Evolutionary conservation across 768 basidiomycete species (phyloP).

Genomic region (Tulasnella calospora): DNA sequence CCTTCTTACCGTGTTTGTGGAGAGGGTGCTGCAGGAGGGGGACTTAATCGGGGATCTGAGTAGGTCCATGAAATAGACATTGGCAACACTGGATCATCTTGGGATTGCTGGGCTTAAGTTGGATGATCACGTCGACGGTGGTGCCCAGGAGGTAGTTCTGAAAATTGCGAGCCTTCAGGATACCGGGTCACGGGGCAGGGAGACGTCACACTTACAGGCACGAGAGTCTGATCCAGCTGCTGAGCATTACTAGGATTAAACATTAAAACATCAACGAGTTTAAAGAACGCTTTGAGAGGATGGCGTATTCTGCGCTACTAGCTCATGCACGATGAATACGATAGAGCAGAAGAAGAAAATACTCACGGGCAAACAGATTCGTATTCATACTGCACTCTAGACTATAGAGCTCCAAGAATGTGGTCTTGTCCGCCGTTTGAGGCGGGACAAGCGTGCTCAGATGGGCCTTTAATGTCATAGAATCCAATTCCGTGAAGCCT

Average conservation of each 20-base stretch:
- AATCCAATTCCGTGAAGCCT: constrained; percentile 2
- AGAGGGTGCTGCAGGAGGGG: constrained; percentile 9
- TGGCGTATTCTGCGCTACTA: background rate
- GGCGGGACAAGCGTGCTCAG: background rate
- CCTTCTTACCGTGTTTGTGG: constrained; percentile 18
- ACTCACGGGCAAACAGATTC: constrained; percentile 11
- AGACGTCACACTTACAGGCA: background rate
- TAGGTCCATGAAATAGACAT: background rate
- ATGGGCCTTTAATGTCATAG: background rate
- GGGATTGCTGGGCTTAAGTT: background rate
- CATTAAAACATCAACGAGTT: background rate
- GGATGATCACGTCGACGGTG: background rate
- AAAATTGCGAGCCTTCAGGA: background rate
- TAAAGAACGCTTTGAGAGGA: background rate
- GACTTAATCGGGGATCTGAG: background rate
- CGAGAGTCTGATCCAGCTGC: background rate
- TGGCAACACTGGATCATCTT: background rate
- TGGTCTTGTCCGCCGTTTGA: background rate
- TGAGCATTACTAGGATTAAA: background rate
- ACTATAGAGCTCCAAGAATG: background rate
- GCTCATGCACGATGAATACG: background rate
- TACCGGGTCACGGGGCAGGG: background rate
- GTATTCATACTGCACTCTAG: background rate
- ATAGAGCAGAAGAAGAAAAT: background rate
- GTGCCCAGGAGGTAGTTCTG: background rate